These are phyloP conservation scores for Vachellia pachyceras DNA, from an alignment of 306 rosid genomes.

Conservation along the genomic window DNA sequence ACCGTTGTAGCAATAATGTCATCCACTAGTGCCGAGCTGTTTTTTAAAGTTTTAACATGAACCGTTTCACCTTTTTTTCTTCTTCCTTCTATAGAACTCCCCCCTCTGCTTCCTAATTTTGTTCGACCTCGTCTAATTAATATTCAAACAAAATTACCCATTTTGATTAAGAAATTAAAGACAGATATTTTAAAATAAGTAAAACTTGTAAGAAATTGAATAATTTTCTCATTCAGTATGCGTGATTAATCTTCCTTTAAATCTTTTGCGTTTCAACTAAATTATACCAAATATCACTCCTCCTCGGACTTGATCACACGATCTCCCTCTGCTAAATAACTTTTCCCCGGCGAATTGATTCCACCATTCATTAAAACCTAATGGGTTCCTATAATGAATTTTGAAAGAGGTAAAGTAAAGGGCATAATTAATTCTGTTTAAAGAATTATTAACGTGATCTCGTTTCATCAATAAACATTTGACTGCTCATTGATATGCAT, in stretches of 20 bases:
- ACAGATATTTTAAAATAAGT: too few relatives aligned
- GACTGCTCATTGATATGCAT: background rate
- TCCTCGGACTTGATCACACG: too few relatives aligned
- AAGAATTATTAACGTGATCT: background rate
- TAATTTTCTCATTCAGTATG: too few relatives aligned
- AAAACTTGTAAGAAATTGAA: too few relatives aligned
- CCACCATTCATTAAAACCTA: background rate
- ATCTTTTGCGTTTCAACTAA: too few relatives aligned
- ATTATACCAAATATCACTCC: too few relatives aligned
- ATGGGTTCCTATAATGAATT: background rate
- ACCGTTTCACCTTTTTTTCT: background rate
- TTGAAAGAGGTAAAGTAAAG: background rate
- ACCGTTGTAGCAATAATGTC: constrained; percentile 10
- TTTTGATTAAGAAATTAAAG: too few relatives aligned
- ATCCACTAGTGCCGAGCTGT: background rate
- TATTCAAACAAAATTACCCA: background rate
- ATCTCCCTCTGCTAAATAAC: too few relatives aligned
- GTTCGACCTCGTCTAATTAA: background rate
- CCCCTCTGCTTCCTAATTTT: background rate
- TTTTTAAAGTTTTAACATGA: background rate
- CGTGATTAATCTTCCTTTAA: too few relatives aligned
- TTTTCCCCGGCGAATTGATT: background rate
- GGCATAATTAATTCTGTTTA: background rate
- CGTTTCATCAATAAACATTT: background rate
- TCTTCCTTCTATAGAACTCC: background rate